These are phyloP conservation scores for Mycotypha africana DNA, from an alignment of 371 early-diverging fungal genomes.

Conservation along the genomic window DNA sequence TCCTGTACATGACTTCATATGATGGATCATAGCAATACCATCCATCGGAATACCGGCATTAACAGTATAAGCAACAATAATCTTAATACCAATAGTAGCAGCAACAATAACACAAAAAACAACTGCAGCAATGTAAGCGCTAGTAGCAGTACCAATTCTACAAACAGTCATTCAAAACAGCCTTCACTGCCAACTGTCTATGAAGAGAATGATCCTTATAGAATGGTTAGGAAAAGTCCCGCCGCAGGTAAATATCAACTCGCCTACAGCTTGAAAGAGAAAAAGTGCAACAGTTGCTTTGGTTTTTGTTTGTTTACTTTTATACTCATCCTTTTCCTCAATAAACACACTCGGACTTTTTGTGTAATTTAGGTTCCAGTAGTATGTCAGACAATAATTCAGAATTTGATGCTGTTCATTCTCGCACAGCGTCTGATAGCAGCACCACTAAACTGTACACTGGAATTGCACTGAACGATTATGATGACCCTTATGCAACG, in stretches of 20 bases:
- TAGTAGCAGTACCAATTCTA: no score
- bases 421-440: slow-evolving; percentile 36
- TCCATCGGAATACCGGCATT: no score
- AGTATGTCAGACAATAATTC: slow-evolving; percentile 16
- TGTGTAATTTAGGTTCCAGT: slow-evolving; percentile 14
- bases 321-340: not conserved
- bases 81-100: no score
- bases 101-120: no score
- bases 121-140: no score
- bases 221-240: slow-evolving; percentile 12
- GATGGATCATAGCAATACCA: no score
- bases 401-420: slow-evolving; percentile 24
- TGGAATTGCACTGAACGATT: not conserved
- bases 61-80: no score
- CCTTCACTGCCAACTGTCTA: slow-evolving; percentile 13
- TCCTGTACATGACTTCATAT: no score
- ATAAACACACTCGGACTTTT: no score
- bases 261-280: no score
- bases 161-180: slow-evolving; percentile 1
- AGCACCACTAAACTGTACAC: slow-evolving; percentile 30
- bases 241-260: slow-evolving; percentile 6
- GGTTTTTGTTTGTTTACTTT: not conserved
- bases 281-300: no score
- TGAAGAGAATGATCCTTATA: slow-evolving; percentile 24
- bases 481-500: slow-evolving; percentile 38